Evolutionary conservation across 1,139 yeast species (phyloP).

Genomic region (Taphrina betulina): DNA sequence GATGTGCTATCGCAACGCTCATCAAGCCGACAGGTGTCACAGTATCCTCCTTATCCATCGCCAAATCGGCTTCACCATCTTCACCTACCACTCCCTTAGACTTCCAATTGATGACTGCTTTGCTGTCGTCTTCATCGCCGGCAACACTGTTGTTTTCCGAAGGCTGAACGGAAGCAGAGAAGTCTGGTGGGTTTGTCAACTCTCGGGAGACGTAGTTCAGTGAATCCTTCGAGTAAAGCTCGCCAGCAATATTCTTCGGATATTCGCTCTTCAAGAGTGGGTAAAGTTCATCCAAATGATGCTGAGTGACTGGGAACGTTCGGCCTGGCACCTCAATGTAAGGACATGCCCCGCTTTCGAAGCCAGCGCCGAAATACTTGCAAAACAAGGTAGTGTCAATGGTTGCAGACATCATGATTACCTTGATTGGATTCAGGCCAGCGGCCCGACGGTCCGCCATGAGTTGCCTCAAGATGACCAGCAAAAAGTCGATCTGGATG

Average conservation of each 20-base stretch:
- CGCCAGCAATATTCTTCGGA: slow-evolving; percentile 7
- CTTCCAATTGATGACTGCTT: slow-evolving; percentile 32
- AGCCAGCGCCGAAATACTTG: slow-evolving; percentile 53
- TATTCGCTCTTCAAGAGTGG: slow-evolving; percentile 12
- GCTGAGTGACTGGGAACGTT: slow-evolving; percentile 71
- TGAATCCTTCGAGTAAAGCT: slow-evolving; percentile 22
- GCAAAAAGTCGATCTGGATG: slow-evolving; percentile 71
- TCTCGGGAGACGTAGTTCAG: slow-evolving; percentile 22
- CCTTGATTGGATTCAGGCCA: slow-evolving; percentile 43
- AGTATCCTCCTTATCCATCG: slow-evolving; percentile 23
- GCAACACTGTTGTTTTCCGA: slow-evolving; percentile 17
- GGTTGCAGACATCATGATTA: slow-evolving; percentile 81
- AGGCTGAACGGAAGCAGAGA: slow-evolving; percentile 8
- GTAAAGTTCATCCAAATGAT: slow-evolving; percentile 47
- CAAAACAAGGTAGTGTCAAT: slow-evolving; percentile 61
- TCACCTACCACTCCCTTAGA: slow-evolving; percentile 20
- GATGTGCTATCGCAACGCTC: slow-evolving; percentile 32
- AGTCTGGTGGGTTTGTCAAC: slow-evolving; percentile 7
- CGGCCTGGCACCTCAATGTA: slow-evolving; percentile 76
- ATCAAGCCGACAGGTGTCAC: slow-evolving; percentile 33
- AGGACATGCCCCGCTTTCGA: slow-evolving; percentile 44
- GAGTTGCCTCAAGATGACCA: slow-evolving; percentile 63
- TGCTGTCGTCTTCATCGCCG: slow-evolving; percentile 9
- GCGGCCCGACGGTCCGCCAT: slow-evolving; percentile 46
- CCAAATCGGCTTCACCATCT: slow-evolving; percentile 29